These are phyloP conservation scores for Didymella pinodella DNA, from an alignment of 2,329 filamentous ascomycete genomes.

Conservation along the genomic window DNA sequence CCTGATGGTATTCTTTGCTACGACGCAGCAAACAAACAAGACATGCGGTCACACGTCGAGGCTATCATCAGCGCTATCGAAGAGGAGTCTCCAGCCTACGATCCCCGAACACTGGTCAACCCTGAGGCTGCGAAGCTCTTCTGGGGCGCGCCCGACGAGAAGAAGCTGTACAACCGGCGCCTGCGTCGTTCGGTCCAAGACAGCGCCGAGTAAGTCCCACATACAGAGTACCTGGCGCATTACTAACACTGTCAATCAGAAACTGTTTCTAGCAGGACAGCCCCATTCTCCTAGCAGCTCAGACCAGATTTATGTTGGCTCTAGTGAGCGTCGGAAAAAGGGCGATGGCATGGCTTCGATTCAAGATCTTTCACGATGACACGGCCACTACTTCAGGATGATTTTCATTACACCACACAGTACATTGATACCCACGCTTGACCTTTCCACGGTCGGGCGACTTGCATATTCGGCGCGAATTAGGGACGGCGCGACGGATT, in stretches of 20 bases:
- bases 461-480: slow-evolving; percentile 39
- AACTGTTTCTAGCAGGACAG: slow-evolving; percentile 33
- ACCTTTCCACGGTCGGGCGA: slow-evolving; percentile 22
- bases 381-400: slow-evolving; percentile 33
- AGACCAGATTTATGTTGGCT: no score
- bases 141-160: slow-evolving; percentile 81
- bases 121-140: slow-evolving; percentile 85
- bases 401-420: slow-evolving; percentile 26
- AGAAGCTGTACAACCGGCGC: slow-evolving; percentile 83
- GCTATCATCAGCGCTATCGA: slow-evolving; percentile 84
- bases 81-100: slow-evolving; percentile 86
- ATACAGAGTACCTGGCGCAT: not conserved
- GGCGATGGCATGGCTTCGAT: not conserved
- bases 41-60: slow-evolving; percentile 83
- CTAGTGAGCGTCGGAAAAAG: no score
- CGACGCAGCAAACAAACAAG: slow-evolving; percentile 69
- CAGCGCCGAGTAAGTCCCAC: slow-evolving; percentile 55
- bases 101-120: slow-evolving; percentile 86
- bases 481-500: slow-evolving; percentile 23
- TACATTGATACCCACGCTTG: slow-evolving; percentile 42
- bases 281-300: no score
- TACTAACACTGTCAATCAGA: slow-evolving; percentile 14
- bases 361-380: slow-evolving; percentile 12
- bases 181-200: slow-evolving; percentile 77
- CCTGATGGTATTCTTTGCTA: slow-evolving; percentile 85